Base-by-base conservation (phyloP, 2,329 filamentous ascomycete genomes). In the Trichoderma hamatum region DNA sequence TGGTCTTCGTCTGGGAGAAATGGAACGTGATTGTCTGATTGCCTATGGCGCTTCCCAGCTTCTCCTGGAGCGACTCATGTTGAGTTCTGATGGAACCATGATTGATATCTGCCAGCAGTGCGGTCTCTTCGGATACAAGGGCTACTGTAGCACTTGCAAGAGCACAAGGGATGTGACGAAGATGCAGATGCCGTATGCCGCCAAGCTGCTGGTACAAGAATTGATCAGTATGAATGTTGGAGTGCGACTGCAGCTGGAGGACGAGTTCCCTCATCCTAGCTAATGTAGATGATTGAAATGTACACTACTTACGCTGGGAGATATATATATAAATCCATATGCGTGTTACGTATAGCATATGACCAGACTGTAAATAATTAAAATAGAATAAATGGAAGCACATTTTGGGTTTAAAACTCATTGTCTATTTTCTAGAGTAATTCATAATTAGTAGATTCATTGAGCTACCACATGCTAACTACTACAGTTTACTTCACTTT, bases 191-290 rank as follows among this genome's bases (percentile, higher is more conserved):
- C 96, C 96, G 39, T 99, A 99, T 80, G 96, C 96, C 21, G 96
- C 96, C 0, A 98, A 99, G 85, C 82, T 99, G 77, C 83, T 99
- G 68, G 93, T 98, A 60, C 96, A 99, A 83, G 96, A 99, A 82
- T 81, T 99, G 76, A 90, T 97, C 77, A 97, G 93, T 79, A 99
- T 99, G 96, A 99, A 99, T 79, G 93, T 99, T n/a, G 92, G 94
- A 71, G 95, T 97, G 70, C 86, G 92, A 69, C 84, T 99, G 81
- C 92, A 95, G 83, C 82, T 99, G 73, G 93, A 93, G 75, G 96
- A 99, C 78, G 93, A 98, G 81, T 99, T 99, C 79, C 94, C 94
- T 19, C 86, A 89, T 74, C 86, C 86, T 28, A 80, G 78, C 69
- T 81, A 74, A 75, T 11, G 5, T 6, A 14, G 11, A 21, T 9